Evolutionary conservation across 2,329 filamentous ascomycete genomes (phyloP), one percentile per base, ranked within the genome.

Genomic region (Xylariales sp.): DNA sequence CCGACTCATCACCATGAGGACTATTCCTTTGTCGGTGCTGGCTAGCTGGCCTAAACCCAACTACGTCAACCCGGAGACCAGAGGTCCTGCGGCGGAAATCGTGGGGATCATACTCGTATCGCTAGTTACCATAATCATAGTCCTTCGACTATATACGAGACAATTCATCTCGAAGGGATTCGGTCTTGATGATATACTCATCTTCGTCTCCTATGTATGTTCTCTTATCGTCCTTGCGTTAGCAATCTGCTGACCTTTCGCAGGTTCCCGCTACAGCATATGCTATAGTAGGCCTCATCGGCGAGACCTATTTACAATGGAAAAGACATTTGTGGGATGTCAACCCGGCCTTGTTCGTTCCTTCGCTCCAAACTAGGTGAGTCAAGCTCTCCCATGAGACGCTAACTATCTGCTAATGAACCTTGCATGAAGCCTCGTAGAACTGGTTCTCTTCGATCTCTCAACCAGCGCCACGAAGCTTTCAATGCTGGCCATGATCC

Each of bases 391-490:
- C n/a, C 16, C 24, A 9, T 12, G 16, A 29, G 18, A 33, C 15
- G 24, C 42, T 36, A 34, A 4, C 10, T 28, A 31, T n/a, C 15
- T 14, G 19, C n/a, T 37, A 16, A 21, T 24, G 12, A 14, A n/a
- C n/a, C 22, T 24, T 15, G 2, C 15, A 40, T 4, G 11, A 22
- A 53, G 61, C n/a, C 46, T 68, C 20, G 54, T 58, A 27, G 56
- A 56, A 15, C 47, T 61, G 31, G 49, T 68, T 8, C 46, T 66
- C 6, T 69, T 68, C 46, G 60, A 61, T 35, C 33, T 62, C 10
- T 53, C 64, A 1, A 65, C 65, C 2, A 60, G 49, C 28, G 47
- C 68, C 25, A 67, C 61, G 3, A 70, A 68, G 43, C 45, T 69
- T 8, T 68, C 65, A 2, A 67, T 68, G 54, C 57, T 69, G 7